A percentile compares a stretch with the other conserved stretches of the same genome.
These are phyloP conservation scores for Beta macrorhiza DNA, from an alignment of 179 eudicot species.

Conservation along the genomic window DNA sequence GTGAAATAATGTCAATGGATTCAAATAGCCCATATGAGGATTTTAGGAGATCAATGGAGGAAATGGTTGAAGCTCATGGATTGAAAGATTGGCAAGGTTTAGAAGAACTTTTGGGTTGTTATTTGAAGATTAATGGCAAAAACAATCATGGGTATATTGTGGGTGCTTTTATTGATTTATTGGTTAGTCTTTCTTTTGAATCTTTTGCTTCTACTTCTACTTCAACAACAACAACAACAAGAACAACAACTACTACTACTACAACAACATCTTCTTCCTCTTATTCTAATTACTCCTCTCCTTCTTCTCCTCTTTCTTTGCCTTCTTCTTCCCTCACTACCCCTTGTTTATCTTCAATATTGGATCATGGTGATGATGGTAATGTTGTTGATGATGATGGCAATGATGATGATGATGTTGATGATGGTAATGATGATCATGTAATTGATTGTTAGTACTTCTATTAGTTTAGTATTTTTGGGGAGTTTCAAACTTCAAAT, in stretches of 20 bases:
- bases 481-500: neutral
- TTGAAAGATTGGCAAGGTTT: constrained; percentile 39
- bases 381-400: constrained; percentile 1
- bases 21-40: constrained; percentile 43
- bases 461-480: neutral
- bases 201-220: constrained; percentile 13
- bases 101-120: constrained; percentile 41
- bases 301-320: constrained; percentile 57
- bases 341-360: constrained; percentile 46
- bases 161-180: constrained; percentile 42
- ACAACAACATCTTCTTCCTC: constrained; percentile 22
- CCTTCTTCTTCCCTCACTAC: constrained; percentile 61
- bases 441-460: constrained; percentile 3
- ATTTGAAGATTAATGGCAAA: constrained; percentile 39
- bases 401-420: neutral
- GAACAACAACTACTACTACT: constrained; percentile 12
- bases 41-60: constrained; percentile 46
- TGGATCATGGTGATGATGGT: constrained; percentile 40
- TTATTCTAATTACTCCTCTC: constrained; percentile 26
- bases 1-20: constrained; percentile 38
- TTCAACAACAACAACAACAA: constrained; percentile 11
- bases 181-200: constrained; percentile 35
- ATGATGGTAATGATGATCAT: constrained; percentile 20
- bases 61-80: constrained; percentile 48
- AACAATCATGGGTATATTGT: constrained; percentile 40